A percentile compares a stretch with the other conserved stretches of the same genome.
Conservation (phyloP, 108 stramenopile species). For the Fistulifera pelliculosa region DNA sequence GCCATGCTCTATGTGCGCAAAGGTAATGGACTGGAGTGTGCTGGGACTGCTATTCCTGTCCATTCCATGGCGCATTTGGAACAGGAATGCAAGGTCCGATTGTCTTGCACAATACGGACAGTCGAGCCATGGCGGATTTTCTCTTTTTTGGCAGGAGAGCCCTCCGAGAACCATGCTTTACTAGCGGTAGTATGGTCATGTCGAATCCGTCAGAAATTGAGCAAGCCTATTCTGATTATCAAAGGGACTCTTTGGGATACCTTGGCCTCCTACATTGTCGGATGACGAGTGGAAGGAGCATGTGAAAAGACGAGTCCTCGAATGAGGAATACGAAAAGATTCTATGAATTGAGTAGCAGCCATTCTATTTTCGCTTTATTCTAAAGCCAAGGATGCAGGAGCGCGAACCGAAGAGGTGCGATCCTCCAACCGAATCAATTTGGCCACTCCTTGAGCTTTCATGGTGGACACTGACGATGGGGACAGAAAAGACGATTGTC, state of each 20-base stretch:
- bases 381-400: not conserved
- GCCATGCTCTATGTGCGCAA: conserved; percentile 53
- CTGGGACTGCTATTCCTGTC: conserved; percentile 15
- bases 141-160: conserved; percentile 55
- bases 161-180: conserved; percentile 52
- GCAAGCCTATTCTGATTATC: conserved; percentile 64
- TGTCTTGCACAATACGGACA: conserved; percentile 6
- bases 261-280: conserved; percentile 52
- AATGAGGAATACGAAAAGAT: not conserved
- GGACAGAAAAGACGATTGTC: not conserved
- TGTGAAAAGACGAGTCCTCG: conserved; percentile 39
- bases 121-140: conserved; percentile 39
- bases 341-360: not conserved
- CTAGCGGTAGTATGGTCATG: conserved; percentile 79
- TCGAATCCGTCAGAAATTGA: conserved; percentile 47
- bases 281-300: conserved; percentile 69
- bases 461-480: not conserved
- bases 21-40: conserved; percentile 26
- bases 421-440: not conserved
- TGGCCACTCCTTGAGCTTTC: conserved; percentile 3
- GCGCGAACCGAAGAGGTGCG: not conserved
- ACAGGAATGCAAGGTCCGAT: conserved; percentile 9
- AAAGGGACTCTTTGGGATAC: conserved; percentile 56
- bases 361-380: not conserved
- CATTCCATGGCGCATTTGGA: conserved; percentile 50